These are phyloP conservation scores for Vachellia pachyceras DNA, from an alignment of 306 rosid genomes.

Conservation along the genomic window DNA sequence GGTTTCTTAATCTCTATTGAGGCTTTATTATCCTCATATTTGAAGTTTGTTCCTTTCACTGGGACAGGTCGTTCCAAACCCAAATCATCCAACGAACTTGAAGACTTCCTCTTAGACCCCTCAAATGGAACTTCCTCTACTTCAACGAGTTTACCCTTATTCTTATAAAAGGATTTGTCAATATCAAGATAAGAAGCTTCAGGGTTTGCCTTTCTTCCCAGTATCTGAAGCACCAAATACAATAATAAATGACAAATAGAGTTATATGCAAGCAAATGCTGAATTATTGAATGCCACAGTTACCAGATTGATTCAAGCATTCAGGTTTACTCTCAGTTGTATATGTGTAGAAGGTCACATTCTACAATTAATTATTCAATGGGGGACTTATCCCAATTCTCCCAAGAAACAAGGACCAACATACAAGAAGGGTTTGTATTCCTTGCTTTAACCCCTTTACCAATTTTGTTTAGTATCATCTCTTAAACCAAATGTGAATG, in stretches of 20 bases:
- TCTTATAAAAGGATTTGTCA: slow-evolving; percentile 80
- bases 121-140: slow-evolving; percentile 80
- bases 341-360: not conserved
- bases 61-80: slow-evolving; percentile 80
- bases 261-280: not conserved
- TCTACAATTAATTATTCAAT: not conserved
- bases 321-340: not conserved
- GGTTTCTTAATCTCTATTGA: slow-evolving; percentile 58
- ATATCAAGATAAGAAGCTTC: slow-evolving; percentile 79
- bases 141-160: slow-evolving; percentile 64
- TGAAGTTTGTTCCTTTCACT: slow-evolving; percentile 52
- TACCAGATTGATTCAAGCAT: not conserved
- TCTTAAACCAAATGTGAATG: not conserved
- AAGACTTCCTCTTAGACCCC: slow-evolving; percentile 47
- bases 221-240: slow-evolving; percentile 59
- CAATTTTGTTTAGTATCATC: not conserved
- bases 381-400: too few species aligned
- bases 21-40: slow-evolving; percentile 52
- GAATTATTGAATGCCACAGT: not conserved
- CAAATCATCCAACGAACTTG: slow-evolving; percentile 58
- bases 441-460: not conserved
- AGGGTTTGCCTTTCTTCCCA: slow-evolving; percentile 86
- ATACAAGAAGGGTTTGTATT: too few species aligned
- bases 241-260: not conserved
- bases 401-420: too few species aligned